Evolutionary conservation across 2,329 filamentous ascomycete genomes (phyloP), one percentile per base, ranked within the genome.

Genomic region (Colletotrichum truncatum): DNA sequence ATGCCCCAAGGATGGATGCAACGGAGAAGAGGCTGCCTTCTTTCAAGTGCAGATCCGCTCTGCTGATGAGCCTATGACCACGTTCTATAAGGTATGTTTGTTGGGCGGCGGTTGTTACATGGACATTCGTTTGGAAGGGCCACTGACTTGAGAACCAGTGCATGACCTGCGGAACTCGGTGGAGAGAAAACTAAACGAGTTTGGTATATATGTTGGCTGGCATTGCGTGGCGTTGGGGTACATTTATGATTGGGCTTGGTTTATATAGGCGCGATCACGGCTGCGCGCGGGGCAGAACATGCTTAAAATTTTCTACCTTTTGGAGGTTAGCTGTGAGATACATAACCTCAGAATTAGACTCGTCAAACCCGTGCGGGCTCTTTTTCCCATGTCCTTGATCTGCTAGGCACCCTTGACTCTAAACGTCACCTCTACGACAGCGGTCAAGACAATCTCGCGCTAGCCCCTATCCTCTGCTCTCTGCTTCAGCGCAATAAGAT

Each of bases 41-140:
- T 97, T 94, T 83, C 93, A 97, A 84, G 89, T 98, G 72, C 96
- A 99, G 85, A 98, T 98, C 80, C 90, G 96, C 72, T 97, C 93
- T 84, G 96, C 96, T 55, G 96, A 99, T 81, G 96, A 99, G 85
- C 96, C 96, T 66, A 98, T 97, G 92, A 99, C 96, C 70, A 95
- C 90, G 66, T 98, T 98, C 80, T 97, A 91, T 81, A 96, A 94
- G 87, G 92, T 93, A 74, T 45, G 76, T 69, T 23, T 41, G n/a
- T 6, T 57, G 7, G 23, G 4, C 3, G 11, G 2, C 2, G 23
- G 10, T 34, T 4, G n/a, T n/a, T n/a, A n/a, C n/a, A n/a, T n/a
- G n/a, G n/a, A n/a, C n/a, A n/a, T n/a, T n/a, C n/a, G n/a, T n/a
- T n/a, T n/a, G n/a, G n/a, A n/a, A n/a, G n/a, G n/a, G n/a, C n/a